These are phyloP conservation scores for Clarkia xantiana DNA, from an alignment of 345 rosid species.

Conservation along the genomic window DNA sequence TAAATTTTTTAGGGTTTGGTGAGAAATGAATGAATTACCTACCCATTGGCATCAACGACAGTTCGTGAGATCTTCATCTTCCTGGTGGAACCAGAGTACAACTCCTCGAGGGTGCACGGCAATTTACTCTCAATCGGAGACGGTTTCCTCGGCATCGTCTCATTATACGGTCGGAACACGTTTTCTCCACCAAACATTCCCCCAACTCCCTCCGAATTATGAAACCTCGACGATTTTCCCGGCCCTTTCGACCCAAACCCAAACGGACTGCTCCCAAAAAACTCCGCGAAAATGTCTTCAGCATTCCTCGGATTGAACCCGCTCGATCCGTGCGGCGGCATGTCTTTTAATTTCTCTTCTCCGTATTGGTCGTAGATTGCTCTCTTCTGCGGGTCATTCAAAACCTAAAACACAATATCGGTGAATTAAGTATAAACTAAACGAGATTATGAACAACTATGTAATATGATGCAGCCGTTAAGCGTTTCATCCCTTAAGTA, in stretches of 20 bases:
- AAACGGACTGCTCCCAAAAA: slow-evolving; percentile 85
- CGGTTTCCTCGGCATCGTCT: slow-evolving; percentile 46
- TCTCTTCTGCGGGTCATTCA: slow-evolving; percentile 82
- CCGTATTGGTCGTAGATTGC: slow-evolving; percentile 73
- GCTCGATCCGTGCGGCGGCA: slow-evolving; percentile 42
- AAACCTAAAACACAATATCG: slow-evolving; percentile 50
- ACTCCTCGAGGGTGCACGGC: slow-evolving; percentile 86
- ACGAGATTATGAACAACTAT: neutral
- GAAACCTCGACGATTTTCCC: slow-evolving; percentile 61
- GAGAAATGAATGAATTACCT: too few species aligned
- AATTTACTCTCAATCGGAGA: slow-evolving; percentile 84
- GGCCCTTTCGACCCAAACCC: slow-evolving; percentile 59
- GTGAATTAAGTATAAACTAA: neutral
- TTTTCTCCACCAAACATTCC: slow-evolving; percentile 39
- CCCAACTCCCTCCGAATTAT: slow-evolving; percentile 72
- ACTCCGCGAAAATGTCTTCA: slow-evolving; percentile 88
- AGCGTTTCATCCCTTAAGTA: neutral
- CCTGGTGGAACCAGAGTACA: slow-evolving; percentile 78
- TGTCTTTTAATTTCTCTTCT: slow-evolving; percentile 84
- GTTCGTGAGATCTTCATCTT: slow-evolving; percentile 98
- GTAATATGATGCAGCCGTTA: neutral
- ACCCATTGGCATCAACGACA: slow-evolving; percentile 60
- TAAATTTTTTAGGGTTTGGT: too few species aligned
- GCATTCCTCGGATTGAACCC: slow-evolving; percentile 95
- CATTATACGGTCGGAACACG: slow-evolving; percentile 52